Percentiles rank a stretch among this genome's conserved stretches.
Evolutionary conservation across 176 grass and related monocot species (phyloP).

Genomic region (Oryza coarctata): DNA sequence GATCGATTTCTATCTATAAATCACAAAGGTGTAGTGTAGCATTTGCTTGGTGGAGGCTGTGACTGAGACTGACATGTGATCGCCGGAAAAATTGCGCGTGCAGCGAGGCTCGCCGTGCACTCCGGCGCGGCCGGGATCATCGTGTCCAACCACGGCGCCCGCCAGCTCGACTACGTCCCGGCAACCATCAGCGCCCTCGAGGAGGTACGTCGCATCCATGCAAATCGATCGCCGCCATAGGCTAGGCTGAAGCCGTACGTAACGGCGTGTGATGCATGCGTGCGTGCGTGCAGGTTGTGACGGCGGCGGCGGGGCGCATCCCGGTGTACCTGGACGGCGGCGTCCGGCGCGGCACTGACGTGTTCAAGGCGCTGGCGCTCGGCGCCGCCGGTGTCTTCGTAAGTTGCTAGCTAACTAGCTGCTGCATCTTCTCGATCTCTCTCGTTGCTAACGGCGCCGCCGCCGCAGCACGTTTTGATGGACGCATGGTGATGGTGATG

Average conservation of each 20-base stretch:
- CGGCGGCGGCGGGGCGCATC: slow-evolving; percentile 65
- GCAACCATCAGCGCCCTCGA: slow-evolving; percentile 78
- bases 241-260: no score
- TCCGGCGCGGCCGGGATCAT: slow-evolving; percentile 83
- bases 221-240: no score
- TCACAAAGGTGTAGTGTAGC: no score
- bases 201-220: slow-evolving; percentile 19
- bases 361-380: slow-evolving; percentile 90
- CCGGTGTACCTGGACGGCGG: slow-evolving; percentile 83
- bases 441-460: no score
- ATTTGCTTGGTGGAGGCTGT: no score
- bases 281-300: slow-evolving; percentile 38
- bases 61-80: neutral
- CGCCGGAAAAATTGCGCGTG: neutral
- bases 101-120: slow-evolving; percentile 81
- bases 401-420: slow-evolving; percentile 27
- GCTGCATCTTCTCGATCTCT: no score
- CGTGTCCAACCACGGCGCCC: slow-evolving; percentile 88
- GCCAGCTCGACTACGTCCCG: slow-evolving; percentile 89
- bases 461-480: no score
- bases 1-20: neutral
- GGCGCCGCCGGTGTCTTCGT: slow-evolving; percentile 84
- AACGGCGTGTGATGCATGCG: no score
- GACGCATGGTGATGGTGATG: no score
- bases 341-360: slow-evolving; percentile 81